Evolutionary conservation across 441 rosid species (phyloP), one percentile per base, ranked within the genome.

Genomic region (Eruca vesicaria): DNA sequence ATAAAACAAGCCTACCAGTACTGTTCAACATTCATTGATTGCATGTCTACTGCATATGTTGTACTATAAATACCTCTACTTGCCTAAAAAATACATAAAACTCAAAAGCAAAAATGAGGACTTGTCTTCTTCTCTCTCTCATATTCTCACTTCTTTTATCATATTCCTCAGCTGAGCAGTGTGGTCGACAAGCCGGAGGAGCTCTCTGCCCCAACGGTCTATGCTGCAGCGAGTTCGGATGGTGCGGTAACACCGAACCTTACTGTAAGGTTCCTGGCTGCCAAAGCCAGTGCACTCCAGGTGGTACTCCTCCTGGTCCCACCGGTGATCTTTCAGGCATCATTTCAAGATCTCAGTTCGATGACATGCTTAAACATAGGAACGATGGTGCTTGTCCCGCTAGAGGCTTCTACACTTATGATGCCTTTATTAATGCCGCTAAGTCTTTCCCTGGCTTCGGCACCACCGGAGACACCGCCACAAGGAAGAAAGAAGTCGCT

Each of bases 171-270:
- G 89, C 78, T 9, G 84, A 77, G 80, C 87, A 87, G 59, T 87
- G 92, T 65, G 91, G 94, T 6, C 43, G 79, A 41, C 85, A 87
- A 79, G 88, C 83, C 5, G 85, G 86, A 7, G 88, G 84, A 57
- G 81, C 85, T 7, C 56, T 74, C 6, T 89, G 89, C 52, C 84
- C 89, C 4, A 80, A 78, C 61, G 85, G 83, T 57, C 70, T 53
- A 10, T 87, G 92, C 73, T 89, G 92, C 75, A 89, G 94, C 45
- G 18, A 73, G 74, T 80, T 1, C 14, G 89, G 92, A 26, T 87
- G 85, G 81, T 89, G 91, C 41, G 91, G 89, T 15, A 0, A 48
- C 41, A 80, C 85, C 0, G 63, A 58, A 21, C 50, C 26, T 0
- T 84, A 86, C 59, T 87, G 90, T 66, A 78, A 77, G 10, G 2